Percentiles rank a stretch among this genome's conserved stretches.
phyloP scores from a whole-genome alignment of 768 basidiomycete species.

The Lactarius akahatsu region DNA sequence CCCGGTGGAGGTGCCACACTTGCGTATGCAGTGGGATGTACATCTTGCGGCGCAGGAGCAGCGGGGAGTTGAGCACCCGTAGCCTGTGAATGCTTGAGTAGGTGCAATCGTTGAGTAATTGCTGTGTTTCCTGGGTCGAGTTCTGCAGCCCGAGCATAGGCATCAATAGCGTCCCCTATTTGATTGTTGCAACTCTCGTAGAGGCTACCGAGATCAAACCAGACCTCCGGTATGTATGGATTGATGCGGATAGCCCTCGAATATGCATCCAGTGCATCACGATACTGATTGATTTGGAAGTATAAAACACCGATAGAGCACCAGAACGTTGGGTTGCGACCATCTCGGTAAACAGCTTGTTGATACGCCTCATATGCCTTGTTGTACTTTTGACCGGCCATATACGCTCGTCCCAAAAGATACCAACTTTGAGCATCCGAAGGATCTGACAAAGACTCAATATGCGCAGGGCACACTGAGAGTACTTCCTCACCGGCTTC shows the following conservation, averaged over 20 bases:
- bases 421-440: slow-evolving; percentile 99
- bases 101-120: slow-evolving; percentile 75
- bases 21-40: slow-evolving; percentile 93
- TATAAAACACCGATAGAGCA: slow-evolving; percentile 99
- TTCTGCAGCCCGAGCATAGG: slow-evolving; percentile 92
- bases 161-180: slow-evolving; percentile 97
- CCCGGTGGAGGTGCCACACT: slow-evolving; percentile 67
- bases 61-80: slow-evolving; percentile 76
- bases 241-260: slow-evolving; percentile 98
- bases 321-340: slow-evolving; percentile 99
- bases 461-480: slow-evolving; percentile 7
- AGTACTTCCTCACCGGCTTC: slow-evolving; percentile 72
- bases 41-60: slow-evolving; percentile 91
- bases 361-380: slow-evolving; percentile 99
- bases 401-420: slow-evolving; percentile 95
- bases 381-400: slow-evolving; percentile 98
- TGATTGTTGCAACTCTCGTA: slow-evolving; percentile 99
- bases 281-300: slow-evolving; percentile 99
- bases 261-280: slow-evolving; percentile 97
- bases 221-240: slow-evolving; percentile 92
- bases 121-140: slow-evolving; percentile 84
- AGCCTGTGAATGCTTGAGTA: slow-evolving; percentile 76
- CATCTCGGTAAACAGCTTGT: slow-evolving; percentile 98
- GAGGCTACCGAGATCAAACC: slow-evolving; percentile 95
- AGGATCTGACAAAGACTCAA: slow-evolving; percentile 57